A percentile compares a stretch with the other conserved stretches of the same genome.
These are phyloP conservation scores for Primulina tabacum DNA, from an alignment of 257 asterid species.

Conservation along the genomic window DNA sequence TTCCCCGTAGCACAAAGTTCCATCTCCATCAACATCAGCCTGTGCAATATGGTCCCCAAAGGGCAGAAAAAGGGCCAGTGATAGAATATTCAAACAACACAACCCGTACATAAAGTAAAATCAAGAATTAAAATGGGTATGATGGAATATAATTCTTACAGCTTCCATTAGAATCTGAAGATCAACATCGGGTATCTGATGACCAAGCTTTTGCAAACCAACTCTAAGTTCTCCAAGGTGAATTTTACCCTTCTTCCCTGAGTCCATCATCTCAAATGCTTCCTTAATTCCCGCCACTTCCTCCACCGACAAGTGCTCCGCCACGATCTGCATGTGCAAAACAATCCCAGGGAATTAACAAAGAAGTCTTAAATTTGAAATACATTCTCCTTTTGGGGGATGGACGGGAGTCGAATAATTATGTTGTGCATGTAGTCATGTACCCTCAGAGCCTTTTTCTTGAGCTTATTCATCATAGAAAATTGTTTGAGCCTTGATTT, in stretches of 20 bases:
- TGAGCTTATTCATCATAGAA: constrained; percentile 72
- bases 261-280: constrained; percentile 61
- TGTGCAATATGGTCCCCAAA: constrained; percentile 17
- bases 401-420: background rate
- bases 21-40: constrained; percentile 64
- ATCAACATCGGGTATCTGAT: constrained; percentile 65
- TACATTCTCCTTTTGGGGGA: background rate
- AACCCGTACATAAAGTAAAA: background rate
- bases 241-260: constrained; percentile 49
- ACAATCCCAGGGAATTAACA: constrained; percentile 21
- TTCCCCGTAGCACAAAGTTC: constrained; percentile 48
- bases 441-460: constrained; percentile 69
- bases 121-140: background rate
- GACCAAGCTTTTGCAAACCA: constrained; percentile 60
- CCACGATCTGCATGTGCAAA: constrained; percentile 48
- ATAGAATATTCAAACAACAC: too few species aligned
- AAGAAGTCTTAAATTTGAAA: background rate
- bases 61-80: background rate
- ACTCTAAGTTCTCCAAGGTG: constrained; percentile 48
- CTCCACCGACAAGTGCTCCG: constrained; percentile 67
- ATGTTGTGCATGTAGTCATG: constrained; percentile 14
- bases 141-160: constrained; percentile 38
- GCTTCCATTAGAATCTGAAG: constrained; percentile 71
- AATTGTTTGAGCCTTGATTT: constrained; percentile 76
- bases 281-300: constrained; percentile 76